Conservation (phyloP, 768 basidiomycete genomes). For the Lactarius pseudohatsudake region DNA sequence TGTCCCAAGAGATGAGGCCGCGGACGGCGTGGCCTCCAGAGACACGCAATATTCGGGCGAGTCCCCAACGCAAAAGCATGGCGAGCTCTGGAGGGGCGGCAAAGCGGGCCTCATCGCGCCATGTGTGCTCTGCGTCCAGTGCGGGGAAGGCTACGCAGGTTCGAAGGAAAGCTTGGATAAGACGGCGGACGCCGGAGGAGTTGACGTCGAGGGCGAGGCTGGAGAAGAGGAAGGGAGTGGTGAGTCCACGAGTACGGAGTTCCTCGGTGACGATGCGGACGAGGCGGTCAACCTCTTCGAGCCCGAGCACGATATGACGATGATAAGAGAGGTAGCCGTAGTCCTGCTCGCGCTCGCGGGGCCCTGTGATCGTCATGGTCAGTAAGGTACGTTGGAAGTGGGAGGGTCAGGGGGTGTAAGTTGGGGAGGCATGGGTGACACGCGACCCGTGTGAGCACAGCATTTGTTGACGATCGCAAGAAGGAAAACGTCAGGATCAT, state of each 20-base stretch:
- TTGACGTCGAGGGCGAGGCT: constrained; percentile 84
- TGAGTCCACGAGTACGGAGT: constrained; percentile 68
- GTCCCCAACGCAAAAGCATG: constrained; percentile 91
- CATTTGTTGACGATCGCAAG: constrained; percentile 4
- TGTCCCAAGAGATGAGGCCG: constrained; percentile 83
- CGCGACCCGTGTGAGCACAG: neutral
- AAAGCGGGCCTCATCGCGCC: constrained; percentile 80
- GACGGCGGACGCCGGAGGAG: constrained; percentile 65
- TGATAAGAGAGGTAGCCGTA: constrained; percentile 78
- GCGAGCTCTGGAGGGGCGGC: constrained; percentile 86
- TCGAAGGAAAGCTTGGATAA: constrained; percentile 80
- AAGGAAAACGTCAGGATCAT: neutral
- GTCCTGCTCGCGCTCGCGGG: constrained; percentile 38
- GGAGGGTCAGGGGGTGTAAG: neutral
- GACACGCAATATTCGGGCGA: constrained; percentile 74
- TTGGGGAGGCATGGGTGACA: neutral
- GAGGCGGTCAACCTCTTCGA: constrained; percentile 68
- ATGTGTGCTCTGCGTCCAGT: constrained; percentile 50
- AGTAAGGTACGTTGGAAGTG: neutral
- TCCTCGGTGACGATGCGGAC: constrained; percentile 70
- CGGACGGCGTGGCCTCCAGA: constrained; percentile 70
- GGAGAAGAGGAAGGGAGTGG: constrained; percentile 91
- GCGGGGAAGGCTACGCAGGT: constrained; percentile 44
- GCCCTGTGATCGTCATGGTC: constrained; percentile 24
- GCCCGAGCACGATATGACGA: constrained; percentile 72